A percentile compares a stretch with the other conserved stretches of the same genome.
phyloP scores from a whole-genome alignment of 2,329 filamentous ascomycete genomes.

The Cytospora schulzeri region DNA sequence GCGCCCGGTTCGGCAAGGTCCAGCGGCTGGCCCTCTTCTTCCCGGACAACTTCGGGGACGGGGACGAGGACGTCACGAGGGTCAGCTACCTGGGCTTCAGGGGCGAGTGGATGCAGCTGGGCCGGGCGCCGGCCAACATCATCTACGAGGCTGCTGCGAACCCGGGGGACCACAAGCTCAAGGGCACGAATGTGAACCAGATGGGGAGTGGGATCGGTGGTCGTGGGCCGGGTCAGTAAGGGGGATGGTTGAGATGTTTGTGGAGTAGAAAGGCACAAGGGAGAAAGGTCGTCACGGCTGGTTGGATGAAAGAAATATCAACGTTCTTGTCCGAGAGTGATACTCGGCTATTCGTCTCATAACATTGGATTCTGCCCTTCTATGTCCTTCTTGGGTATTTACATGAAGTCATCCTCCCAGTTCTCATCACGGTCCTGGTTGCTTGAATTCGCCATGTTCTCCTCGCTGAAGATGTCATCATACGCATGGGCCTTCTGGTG shows the following conservation, averaged over 20 bases:
- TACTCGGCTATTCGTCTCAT: not conserved
- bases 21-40: slow-evolving; percentile 84
- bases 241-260: not conserved
- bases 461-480: slow-evolving; percentile 85
- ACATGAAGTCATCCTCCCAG: slow-evolving; percentile 95
- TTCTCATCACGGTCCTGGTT: slow-evolving; percentile 81
- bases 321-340: not conserved
- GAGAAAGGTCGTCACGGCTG: not conserved
- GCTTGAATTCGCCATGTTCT: slow-evolving; percentile 74
- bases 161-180: slow-evolving; percentile 78
- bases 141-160: slow-evolving; percentile 94
- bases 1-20: slow-evolving; percentile 87
- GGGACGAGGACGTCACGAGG: slow-evolving; percentile 77
- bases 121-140: slow-evolving; percentile 79
- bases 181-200: slow-evolving; percentile 56
- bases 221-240: slow-evolving; percentile 39
- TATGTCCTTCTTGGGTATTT: slow-evolving; percentile 34
- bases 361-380: not conserved
- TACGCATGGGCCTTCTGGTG: slow-evolving; percentile 98
- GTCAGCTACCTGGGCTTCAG: slow-evolving; percentile 88
- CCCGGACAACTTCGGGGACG: slow-evolving; percentile 83
- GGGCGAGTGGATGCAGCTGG: slow-evolving; percentile 89
- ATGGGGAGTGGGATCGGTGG: slow-evolving; percentile 58
- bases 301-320: not conserved
- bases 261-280: no score